A percentile compares a stretch with the other conserved stretches of the same genome.
Evolutionary conservation across 495 filamentous ascomycete genomes (phyloP).

Genomic region (Trichoderma reesei): DNA sequence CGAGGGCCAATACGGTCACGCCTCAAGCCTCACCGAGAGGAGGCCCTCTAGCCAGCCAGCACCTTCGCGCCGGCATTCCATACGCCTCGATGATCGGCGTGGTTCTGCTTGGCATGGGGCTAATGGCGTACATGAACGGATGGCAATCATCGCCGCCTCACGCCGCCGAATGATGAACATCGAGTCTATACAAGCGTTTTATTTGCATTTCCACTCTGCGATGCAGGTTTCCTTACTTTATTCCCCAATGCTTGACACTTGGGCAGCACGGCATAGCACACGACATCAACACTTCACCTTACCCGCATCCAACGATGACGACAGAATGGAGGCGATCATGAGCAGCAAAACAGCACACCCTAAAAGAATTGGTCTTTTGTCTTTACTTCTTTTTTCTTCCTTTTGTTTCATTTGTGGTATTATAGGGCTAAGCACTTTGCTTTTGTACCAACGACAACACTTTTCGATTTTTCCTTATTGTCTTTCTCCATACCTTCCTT

Average conservation of each 20-base stretch:
- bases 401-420: constrained; percentile 27
- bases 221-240: constrained; percentile 5
- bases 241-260: background rate
- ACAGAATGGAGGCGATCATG: constrained; percentile 16
- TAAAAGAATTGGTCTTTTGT: constrained; percentile 9
- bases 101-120: constrained; percentile 74
- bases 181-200: background rate
- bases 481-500: constrained; percentile 11
- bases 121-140: constrained; percentile 93
- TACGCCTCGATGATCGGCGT: constrained; percentile 85
- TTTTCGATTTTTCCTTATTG: constrained; percentile 22
- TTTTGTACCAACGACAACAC: constrained; percentile 25
- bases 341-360: constrained; percentile 14
- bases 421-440: background rate
- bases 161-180: constrained; percentile 20
- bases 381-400: background rate
- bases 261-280: constrained; percentile 2
- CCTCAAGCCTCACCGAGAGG: constrained; percentile 13
- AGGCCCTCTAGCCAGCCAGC: background rate
- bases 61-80: constrained; percentile 50
- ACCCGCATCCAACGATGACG: constrained; percentile 18
- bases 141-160: constrained; percentile 48
- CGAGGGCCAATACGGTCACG: constrained; percentile 34
- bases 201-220: constrained; percentile 14
- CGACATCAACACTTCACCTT: constrained; percentile 4